Evolutionary conservation across 495 filamentous ascomycete species (phyloP).

Genomic region (Penicillium diatomitis): DNA sequence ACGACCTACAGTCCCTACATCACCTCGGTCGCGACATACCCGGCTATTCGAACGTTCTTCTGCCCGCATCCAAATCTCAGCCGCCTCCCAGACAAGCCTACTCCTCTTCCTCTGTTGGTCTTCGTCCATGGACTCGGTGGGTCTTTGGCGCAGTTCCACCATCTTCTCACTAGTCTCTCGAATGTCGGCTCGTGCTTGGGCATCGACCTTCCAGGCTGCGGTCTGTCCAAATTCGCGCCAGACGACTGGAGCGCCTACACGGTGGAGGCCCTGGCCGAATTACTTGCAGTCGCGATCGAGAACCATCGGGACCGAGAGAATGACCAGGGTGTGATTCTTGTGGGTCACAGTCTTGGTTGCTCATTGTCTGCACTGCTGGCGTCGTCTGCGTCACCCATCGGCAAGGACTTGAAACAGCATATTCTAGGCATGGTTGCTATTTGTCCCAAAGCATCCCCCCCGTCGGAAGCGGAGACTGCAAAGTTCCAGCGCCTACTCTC

Average conservation of each 20-base stretch:
- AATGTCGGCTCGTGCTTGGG: slow-evolving; percentile 83
- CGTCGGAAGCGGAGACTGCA: slow-evolving; percentile 43
- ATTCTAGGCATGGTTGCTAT: slow-evolving; percentile 71
- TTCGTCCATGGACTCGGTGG: slow-evolving; percentile 91
- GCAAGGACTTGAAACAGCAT: slow-evolving; percentile 43
- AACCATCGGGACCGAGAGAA: slow-evolving; percentile 53
- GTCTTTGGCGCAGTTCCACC: slow-evolving; percentile 77
- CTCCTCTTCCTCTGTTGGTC: slow-evolving; percentile 73
- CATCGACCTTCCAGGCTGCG: slow-evolving; percentile 86
- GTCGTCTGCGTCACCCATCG: slow-evolving; percentile 45
- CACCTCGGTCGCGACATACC: slow-evolving; percentile 61
- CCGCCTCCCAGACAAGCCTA: slow-evolving; percentile 62
- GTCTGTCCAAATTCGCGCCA: slow-evolving; percentile 62
- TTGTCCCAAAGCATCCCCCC: slow-evolving; percentile 62
- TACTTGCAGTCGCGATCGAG: slow-evolving; percentile 65
- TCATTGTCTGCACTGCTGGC: slow-evolving; percentile 68
- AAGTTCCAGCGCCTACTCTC: slow-evolving; percentile 47
- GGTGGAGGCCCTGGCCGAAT: slow-evolving; percentile 61
- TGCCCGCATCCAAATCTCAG: slow-evolving; percentile 69
- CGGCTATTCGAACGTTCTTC: slow-evolving; percentile 73
- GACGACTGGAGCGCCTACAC: slow-evolving; percentile 71
- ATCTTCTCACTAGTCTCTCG: slow-evolving; percentile 70
- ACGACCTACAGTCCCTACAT: slow-evolving; percentile 63
- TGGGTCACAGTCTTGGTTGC: slow-evolving; percentile 85
- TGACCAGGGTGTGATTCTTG: slow-evolving; percentile 67